phyloP scores from a whole-genome alignment of 306 rosid genomes.

The Ziziphus jujuba region DNA sequence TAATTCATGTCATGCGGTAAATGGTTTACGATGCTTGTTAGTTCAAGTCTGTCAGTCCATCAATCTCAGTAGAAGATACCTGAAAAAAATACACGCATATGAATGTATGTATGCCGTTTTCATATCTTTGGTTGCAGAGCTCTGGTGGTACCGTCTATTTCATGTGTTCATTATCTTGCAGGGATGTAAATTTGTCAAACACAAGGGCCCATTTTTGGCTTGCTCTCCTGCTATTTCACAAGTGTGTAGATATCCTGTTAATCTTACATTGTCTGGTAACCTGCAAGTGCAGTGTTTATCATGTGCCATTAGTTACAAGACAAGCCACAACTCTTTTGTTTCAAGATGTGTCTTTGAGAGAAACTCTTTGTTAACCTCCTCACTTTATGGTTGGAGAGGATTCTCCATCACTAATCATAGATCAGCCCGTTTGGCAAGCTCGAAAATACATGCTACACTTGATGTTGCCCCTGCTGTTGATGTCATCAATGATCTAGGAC shows the following conservation, averaged over 20 bases:
- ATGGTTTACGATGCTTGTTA: neutral
- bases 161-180: slow-evolving; percentile 31
- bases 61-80: neutral
- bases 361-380: slow-evolving; percentile 24
- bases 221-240: slow-evolving; percentile 31
- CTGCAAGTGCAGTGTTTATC: slow-evolving; percentile 38
- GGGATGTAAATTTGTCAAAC: slow-evolving; percentile 41
- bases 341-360: slow-evolving; percentile 36
- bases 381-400: slow-evolving; percentile 30
- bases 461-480: slow-evolving; percentile 79
- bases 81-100: too few relatives aligned
- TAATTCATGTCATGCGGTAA: neutral
- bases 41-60: neutral
- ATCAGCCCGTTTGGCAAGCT: slow-evolving; percentile 37
- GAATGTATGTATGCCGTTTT: neutral
- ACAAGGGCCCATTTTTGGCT: slow-evolving; percentile 32
- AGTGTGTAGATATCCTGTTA: slow-evolving; percentile 39
- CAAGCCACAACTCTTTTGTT: slow-evolving; percentile 30
- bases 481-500: slow-evolving; percentile 86
- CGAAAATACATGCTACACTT: slow-evolving; percentile 42
- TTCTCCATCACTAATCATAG: slow-evolving; percentile 37
- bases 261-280: slow-evolving; percentile 32
- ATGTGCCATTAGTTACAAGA: slow-evolving; percentile 28
- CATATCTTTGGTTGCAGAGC: neutral
- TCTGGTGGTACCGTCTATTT: slow-evolving; percentile 7